Evolutionary conservation across 495 filamentous ascomycete genomes (phyloP).

Genomic region (Xylaria acuta): DNA sequence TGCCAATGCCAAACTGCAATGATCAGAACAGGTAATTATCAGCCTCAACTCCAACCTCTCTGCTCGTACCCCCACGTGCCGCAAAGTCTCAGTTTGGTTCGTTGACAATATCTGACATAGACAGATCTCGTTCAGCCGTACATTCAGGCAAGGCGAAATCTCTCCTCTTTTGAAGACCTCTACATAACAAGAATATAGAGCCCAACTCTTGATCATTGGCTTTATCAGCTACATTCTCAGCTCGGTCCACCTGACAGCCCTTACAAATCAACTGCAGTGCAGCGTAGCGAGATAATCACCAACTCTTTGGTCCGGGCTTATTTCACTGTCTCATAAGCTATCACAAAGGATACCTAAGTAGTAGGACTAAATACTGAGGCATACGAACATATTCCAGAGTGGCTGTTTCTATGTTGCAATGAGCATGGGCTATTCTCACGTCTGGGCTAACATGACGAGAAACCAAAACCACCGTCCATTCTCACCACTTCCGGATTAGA

Average conservation of each 20-base stretch:
- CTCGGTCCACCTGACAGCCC: background rate
- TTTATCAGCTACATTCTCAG: conserved; percentile 13
- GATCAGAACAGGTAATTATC: background rate
- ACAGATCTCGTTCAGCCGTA: background rate
- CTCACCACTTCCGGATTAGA: background rate
- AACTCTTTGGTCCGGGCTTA: background rate
- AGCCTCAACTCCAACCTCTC: conserved; percentile 9
- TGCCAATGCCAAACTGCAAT: background rate
- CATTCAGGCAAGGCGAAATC: conserved; percentile 13
- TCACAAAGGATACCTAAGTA: background rate
- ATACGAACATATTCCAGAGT: too few relatives aligned
- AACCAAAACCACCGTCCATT: background rate
- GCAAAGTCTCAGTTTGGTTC: conserved; percentile 8
- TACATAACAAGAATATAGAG: background rate
- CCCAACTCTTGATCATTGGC: background rate
- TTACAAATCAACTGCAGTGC: background rate
- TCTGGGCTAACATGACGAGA: background rate
- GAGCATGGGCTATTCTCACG: background rate
- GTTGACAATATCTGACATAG: background rate
- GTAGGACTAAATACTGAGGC: too few relatives aligned
- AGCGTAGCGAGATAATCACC: background rate
- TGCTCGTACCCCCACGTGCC: conserved; percentile 16
- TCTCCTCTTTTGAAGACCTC: background rate
- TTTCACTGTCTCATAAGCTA: background rate
- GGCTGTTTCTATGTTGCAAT: too few relatives aligned